Base-by-base conservation (phyloP, 208 protist species). In the Trypanosomatidae sp. region DNA sequence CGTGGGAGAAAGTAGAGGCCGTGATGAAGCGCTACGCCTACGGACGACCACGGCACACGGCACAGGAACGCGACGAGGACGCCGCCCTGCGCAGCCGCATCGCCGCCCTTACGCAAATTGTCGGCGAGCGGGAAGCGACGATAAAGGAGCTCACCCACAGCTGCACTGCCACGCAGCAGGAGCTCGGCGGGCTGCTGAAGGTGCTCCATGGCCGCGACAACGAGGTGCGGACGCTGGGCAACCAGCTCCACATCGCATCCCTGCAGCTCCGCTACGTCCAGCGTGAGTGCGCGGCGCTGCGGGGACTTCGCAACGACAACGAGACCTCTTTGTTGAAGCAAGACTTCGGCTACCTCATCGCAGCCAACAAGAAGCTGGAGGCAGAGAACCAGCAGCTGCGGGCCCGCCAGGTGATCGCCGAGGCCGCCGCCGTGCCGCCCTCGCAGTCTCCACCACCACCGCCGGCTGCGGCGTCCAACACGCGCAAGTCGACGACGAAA, bases 21-120 rank as follows among this genome's bases (percentile, higher is more conserved):
- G 73, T 88, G 3, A 69, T 96, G 25, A 91, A 92, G 66, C 84
- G 88, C 52, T 92, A 87, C 77, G 91, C 84, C 8, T 96, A 93
- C 65, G 82, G 73, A 12, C 68, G 85, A 13, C 77, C 80, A 55
- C 60, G n/a, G 30, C 69, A 79, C 55, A 66, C 65, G n/a, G 59
- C 69, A 19, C 47, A 64, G 30, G 71, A 83, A 8, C 69, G 30
- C 12, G 69, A 78, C 10, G 73, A 80, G 36, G 44, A 58, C 39
- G 30, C 56, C 19, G 82, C 76, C 0, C 49, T 87, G 68, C 65
- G 79, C 59, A 77, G 84, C 33, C 81, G 81, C 47, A 76, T 91
- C 9, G 71, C 55, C 15, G 46, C 46, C 0, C 71, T 91, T 0
- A 25, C 36, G 19, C n/a, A 86, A 33, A 70, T 64, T 1, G 47